Base-by-base conservation (phyloP, 495 filamentous ascomycete species). In the Trichoderma asperelloides region DNA sequence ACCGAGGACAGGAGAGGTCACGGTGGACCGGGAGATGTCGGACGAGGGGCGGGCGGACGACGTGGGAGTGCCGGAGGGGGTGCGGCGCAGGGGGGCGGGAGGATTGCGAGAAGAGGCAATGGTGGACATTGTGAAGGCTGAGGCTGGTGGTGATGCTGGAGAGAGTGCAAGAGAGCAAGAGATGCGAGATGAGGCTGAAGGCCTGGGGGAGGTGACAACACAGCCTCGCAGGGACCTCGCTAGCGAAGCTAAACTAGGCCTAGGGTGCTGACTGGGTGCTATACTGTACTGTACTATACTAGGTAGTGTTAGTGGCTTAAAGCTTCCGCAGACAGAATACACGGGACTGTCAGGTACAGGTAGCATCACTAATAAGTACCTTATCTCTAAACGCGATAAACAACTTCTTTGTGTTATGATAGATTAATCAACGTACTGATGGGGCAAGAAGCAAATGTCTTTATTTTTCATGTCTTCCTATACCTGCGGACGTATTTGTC, bases 31-130 rank as follows among this genome's bases (percentile, higher is more conserved):
- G n/a, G 82, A 73, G 66, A 74, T 75, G 69, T 94, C 91, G 75
- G 91, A 81, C 62, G 88, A 91, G 7, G 88, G 86, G n/a, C 89
- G 88, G 27, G 86, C 83, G 62, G 91, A 91, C 21, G 89, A 91
- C 30, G 86, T 85, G 2, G 86, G 87, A 5, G 85, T 88, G 64
- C 45, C 64, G 64, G 64, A 51, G n/a, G 77, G 69, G 1, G 78
- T 77, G 70, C 80, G 78, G 33, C 74, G 72, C 66, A 70, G 65
- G 49, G 74, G 71, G 12, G 70, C 71, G 30, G 70, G 72, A n/a
- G 78, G 73, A 39, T 87, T 87, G 66, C 89, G 86, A 25, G 88
- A 88, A 57, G 88, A 87, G 51, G 90, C 87, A 68, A 89, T 88
- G 41, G 89, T 92, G 18, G 92, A 92, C 91, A 95, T 96, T 60